Evolutionary conservation across 2,329 filamentous ascomycete species (phyloP), one percentile per base, ranked within the genome.

Genomic region (Penicillium thymicola): DNA sequence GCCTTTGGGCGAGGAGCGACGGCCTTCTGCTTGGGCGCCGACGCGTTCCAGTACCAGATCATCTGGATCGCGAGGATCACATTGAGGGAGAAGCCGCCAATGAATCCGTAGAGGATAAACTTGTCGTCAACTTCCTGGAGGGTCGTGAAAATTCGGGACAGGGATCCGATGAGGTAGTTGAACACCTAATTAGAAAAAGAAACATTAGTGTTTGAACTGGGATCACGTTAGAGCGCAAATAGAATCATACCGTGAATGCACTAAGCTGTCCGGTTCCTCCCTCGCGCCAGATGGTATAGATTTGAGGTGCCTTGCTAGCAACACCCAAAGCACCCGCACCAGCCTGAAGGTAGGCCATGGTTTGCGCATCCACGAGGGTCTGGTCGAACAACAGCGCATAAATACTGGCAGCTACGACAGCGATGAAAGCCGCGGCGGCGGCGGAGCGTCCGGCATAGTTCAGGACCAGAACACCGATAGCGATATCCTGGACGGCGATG

Each of bases 111-210:
- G 27, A 99, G 83, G 68, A 99, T 97, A 57, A 97, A 82, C 77
- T 92, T 92, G 76, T 99, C 94, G 73, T 96, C 89, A 58, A 99
- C 94, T 80, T 99, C 94, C 71, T 97, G 92, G 56, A 99, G 80
- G 9, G 95, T 99, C 32, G 94, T 99, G 77, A 97, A 99, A 78
- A 99, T 96, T 72, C 94, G 89, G 27, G 91, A 90, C 57, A 97
- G 85, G 42, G 92, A 96, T 38, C 95, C 94, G 66, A 87, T 82
- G 68, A 99, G 90, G 77, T 96, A 99, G 81, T 97, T 97, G 84
- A 99, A 96, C 66, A 99, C 92, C 92, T 97, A 46, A 11, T 25
- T 27, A 62, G 7, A 40, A 47, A 8, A 32, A 30, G 4, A 5
- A 14, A 10, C 2, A 42, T 60, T 49, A 59, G 59, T 27, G 13